Percentiles rank a stretch among this genome's conserved stretches.
phyloP scores from a whole-genome alignment of 2,329 filamentous ascomycete species.

The Colletotrichum truncatum region DNA sequence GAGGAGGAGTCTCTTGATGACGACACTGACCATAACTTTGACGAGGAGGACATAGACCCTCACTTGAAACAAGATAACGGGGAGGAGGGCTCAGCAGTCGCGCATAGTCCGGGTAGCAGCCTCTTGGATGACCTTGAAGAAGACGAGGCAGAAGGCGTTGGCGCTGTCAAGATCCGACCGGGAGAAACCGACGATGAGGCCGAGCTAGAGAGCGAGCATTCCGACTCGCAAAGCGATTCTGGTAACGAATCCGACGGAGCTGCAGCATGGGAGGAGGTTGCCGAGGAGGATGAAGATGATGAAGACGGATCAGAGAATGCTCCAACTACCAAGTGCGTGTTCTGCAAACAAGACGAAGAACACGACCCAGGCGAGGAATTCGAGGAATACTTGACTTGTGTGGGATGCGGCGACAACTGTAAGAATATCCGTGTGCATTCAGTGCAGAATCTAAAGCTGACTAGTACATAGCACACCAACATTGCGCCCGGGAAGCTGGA shows the following conservation, averaged over 20 bases:
- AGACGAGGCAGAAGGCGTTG: slow-evolving; percentile 61
- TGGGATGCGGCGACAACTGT: slow-evolving; percentile 85
- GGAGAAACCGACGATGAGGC: slow-evolving; percentile 58
- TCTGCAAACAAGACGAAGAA: slow-evolving; percentile 85
- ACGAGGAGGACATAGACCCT: slow-evolving; percentile 51
- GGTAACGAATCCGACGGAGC: slow-evolving; percentile 66
- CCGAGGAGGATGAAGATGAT: slow-evolving; percentile 64
- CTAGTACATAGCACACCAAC: slow-evolving; percentile 78
- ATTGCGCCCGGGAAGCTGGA: slow-evolving; percentile 82
- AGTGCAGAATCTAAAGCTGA: slow-evolving; percentile 42
- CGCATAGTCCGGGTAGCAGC: slow-evolving; percentile 20
- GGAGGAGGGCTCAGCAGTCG: slow-evolving; percentile 31
- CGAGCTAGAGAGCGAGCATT: slow-evolving; percentile 51
- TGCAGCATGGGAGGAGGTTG: slow-evolving; percentile 67
- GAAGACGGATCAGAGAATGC: slow-evolving; percentile 66
- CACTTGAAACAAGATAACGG: slow-evolving; percentile 39
- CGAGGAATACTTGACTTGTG: slow-evolving; percentile 81
- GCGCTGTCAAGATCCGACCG: slow-evolving; percentile 65
- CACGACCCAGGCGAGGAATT: slow-evolving; percentile 84
- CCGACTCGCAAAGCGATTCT: slow-evolving; percentile 56
- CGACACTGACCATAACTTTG: slow-evolving; percentile 45
- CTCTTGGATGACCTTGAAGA: slow-evolving; percentile 34
- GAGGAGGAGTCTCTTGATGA: slow-evolving; percentile 48
- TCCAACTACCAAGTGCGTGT: slow-evolving; percentile 64
- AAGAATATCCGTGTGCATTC: slow-evolving; percentile 44